Conservation (phyloP, 495 filamentous ascomycete species). For the Trichoderma orchidacearum region DNA sequence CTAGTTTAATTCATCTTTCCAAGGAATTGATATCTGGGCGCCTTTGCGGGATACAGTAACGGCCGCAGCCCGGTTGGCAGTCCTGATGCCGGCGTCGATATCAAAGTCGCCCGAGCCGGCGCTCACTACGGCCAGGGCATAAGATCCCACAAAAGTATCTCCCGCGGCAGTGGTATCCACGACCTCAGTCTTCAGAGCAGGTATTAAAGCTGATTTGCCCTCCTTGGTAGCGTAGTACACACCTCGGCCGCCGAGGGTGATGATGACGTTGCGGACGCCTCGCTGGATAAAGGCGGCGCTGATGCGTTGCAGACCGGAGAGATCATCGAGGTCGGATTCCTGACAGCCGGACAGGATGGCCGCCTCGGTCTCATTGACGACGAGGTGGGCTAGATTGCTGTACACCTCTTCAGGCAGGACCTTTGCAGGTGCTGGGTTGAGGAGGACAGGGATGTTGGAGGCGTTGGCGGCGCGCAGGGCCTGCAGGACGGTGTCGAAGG, state of each 20-base stretch:
- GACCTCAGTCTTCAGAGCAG: conserved; percentile 51
- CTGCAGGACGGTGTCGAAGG: conserved; percentile 52
- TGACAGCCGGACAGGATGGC: conserved; percentile 43
- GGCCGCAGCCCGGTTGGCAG: conserved; percentile 62
- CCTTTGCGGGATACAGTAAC: conserved; percentile 64
- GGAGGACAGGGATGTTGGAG: conserved; percentile 43
- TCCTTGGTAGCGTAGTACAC: conserved; percentile 41
- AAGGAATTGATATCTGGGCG: conserved; percentile 83
- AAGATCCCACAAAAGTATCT: conserved; percentile 86
- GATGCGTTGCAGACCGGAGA: conserved; percentile 29
- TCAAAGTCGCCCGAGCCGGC: conserved; percentile 30
- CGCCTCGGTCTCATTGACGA: conserved; percentile 89
- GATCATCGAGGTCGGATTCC: conserved; percentile 29
- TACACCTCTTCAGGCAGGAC: conserved; percentile 54
- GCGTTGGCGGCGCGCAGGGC: conserved; percentile 41
- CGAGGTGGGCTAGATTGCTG: conserved; percentile 55
- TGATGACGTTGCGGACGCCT: conserved; percentile 63
- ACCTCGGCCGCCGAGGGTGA: conserved; percentile 74
- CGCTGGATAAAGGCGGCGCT: conserved; percentile 43
- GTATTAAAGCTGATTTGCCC: conserved; percentile 28
- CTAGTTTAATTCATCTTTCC: conserved; percentile 56
- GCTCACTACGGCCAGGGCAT: conserved; percentile 51
- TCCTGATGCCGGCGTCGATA: conserved; percentile 46
- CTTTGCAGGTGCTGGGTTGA: conserved; percentile 80
- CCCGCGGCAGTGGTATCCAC: conserved; percentile 92